These are phyloP conservation scores for Pichia terricola DNA, from an alignment of 1,139 yeast species.

Conservation along the genomic window DNA sequence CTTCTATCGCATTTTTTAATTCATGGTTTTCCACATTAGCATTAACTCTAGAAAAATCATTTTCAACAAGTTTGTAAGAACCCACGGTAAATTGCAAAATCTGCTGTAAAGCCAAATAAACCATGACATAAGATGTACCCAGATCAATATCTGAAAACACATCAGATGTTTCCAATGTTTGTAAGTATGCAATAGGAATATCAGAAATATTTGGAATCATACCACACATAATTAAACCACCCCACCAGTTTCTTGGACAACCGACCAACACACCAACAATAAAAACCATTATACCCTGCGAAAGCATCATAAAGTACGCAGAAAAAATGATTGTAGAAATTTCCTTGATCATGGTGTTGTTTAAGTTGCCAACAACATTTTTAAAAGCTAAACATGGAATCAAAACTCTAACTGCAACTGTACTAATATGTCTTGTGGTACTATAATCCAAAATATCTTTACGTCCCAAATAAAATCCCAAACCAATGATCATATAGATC, in stretches of 20 bases:
- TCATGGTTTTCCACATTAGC: conserved; percentile 24
- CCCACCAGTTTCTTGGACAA: conserved; percentile 65
- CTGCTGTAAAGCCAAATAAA: conserved; percentile 65
- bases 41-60: conserved; percentile 40
- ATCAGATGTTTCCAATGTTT: conserved; percentile 53
- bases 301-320: conserved; percentile 50
- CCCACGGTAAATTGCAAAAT: conserved; percentile 71
- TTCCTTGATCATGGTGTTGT: conserved; percentile 62
- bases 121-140: conserved; percentile 83
- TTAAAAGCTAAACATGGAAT: conserved; percentile 74
- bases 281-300: conserved; percentile 33
- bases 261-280: conserved; percentile 19
- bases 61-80: conserved; percentile 56
- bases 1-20: background rate
- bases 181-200: conserved; percentile 82
- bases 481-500: conserved; percentile 63
- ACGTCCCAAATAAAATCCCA: conserved; percentile 62
- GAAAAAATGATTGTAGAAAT: conserved; percentile 66
- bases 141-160: conserved; percentile 58
- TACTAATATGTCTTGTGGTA: conserved; percentile 64
- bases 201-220: conserved; percentile 77
- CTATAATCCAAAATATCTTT: conserved; percentile 62
- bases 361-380: conserved; percentile 62
- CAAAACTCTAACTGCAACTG: conserved; percentile 59
- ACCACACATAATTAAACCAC: conserved; percentile 71